Evolutionary conservation across 352 stramenopile species (phyloP), one percentile per base, ranked within the genome.

Genomic region (Phytopythium vexans): DNA sequence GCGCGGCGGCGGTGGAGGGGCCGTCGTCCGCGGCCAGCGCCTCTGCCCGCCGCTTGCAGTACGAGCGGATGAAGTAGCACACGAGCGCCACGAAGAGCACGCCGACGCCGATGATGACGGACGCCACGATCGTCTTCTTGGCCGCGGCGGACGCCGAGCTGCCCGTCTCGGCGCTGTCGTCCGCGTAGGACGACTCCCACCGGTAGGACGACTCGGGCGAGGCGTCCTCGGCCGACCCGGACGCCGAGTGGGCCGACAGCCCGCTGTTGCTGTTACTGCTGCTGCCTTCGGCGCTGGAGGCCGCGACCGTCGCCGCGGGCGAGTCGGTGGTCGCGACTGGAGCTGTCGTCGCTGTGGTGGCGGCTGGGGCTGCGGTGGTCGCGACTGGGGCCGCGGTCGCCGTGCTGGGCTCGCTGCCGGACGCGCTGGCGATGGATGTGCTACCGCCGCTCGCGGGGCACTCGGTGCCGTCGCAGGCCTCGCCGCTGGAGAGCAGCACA

Each of bases 401-500:
- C 37, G 37, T 1, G 37, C 37, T 14, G 37, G 37, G 12, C 37
- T 14, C 8, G 37, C 37, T 41, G 37, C 37, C 12, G 37, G 37
- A 9, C 8, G 37, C 37, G 37, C 37, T 41, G 12, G 37, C 37
- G 12, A 14, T 14, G 37, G 8, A 14, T 2, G 37, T 1, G 37
- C 37, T 41, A 1, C 12, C 37, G 12, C 37, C 37, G 8, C 8
- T 9, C 8, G 37, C 37, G 12, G 37, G 8, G 8, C 8, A 41
- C 37, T 1, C 37, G 2, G 42, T 52, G 41, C 31, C 52, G 16
- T n/a, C 39, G n/a, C 68, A 73, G 40, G 59, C 43, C 15, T 53
- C 45, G 11, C 54, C 67, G 39, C 58, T 55, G 16, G 55, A 49
- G 1, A 72, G 49, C 8, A 69, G 21, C 3, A 72, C 41, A 34